These are phyloP conservation scores for Penicillium sp. DNA, from an alignment of 2,329 filamentous ascomycete genomes.

Conservation along the genomic window DNA sequence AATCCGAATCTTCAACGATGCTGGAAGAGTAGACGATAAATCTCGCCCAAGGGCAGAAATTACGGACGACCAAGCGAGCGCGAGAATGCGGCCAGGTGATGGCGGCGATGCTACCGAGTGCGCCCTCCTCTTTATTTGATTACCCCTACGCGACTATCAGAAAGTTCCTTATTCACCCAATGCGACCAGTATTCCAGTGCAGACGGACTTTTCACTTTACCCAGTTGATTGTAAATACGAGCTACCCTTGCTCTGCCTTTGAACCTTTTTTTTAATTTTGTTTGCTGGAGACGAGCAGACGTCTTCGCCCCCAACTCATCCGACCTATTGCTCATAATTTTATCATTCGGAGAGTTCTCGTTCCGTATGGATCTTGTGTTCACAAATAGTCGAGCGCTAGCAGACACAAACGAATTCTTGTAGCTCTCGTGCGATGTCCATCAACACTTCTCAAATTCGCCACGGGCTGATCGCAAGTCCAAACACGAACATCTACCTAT, in stretches of 20 bases:
- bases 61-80: constrained; percentile 3
- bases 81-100: background rate
- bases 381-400: background rate
- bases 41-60: background rate
- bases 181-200: constrained; percentile 20
- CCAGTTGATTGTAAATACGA: constrained; percentile 6
- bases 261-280: background rate
- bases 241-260: background rate
- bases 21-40: constrained; percentile 29
- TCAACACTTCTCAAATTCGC: background rate
- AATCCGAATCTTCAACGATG: constrained; percentile 32
- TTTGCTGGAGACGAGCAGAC: background rate
- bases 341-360: background rate
- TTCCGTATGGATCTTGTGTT: background rate
- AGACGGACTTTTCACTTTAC: background rate
- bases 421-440: background rate
- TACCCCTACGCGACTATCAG: constrained; percentile 26
- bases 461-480: background rate
- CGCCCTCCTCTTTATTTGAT: constrained; percentile 8
- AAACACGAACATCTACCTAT: background rate
- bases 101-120: background rate
- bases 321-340: background rate
- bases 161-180: constrained; percentile 15
- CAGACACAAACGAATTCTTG: background rate
- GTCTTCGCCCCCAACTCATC: background rate